Base-by-base conservation (phyloP, 2,329 filamentous ascomycete genomes). In the Diaporthe vexans region DNA sequence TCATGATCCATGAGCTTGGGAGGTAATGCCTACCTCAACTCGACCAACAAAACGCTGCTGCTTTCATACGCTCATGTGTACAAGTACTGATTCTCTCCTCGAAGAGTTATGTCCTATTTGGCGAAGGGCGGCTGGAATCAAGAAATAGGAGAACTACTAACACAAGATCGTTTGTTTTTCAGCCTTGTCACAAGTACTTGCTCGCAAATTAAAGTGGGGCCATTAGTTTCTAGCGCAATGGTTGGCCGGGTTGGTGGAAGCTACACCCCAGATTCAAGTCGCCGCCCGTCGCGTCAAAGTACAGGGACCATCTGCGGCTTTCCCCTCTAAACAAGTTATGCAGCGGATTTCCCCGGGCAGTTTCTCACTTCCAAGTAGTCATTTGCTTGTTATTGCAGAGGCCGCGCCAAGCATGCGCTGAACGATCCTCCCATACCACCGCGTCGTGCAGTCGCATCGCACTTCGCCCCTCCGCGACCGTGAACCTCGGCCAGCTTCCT, bases 381-480 rank as follows among this genome's bases (percentile, higher is more conserved):
- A 33, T 3, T 51, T 56, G 8, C 43, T n/a, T 58, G 11, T n/a
- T n/a, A n/a, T 6, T 21, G 61, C 48, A 6, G 48, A 24, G 24
- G 37, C 26, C 40, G 24, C 51, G 35, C 26, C 51, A 26, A 67
- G 37, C 51, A 75, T 75, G 74, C 63, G 51, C 58, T 73, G 51
- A 75, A 26, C 33, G 37, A 57, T 29, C 40, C 21, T 43, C 29
- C 61, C 59, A n/a, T 40, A 15, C 61, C 56, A 54, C 54, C 72
- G 72, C 33, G 59, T 71, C 59, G 46, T 26, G 43, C 29, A 33
- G 54, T 72, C 68, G 68, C 72, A 72, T 63, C 43, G n/a, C 21
- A 17, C 33, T 35, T 17, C 15, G 29, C 43, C 48, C 70, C 51
- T 33, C 46, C 33, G 35, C 46, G 17, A 48, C n/a, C 59, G 35